Evolutionary conservation across 129 eudicot genomes (phyloP), one percentile per base, ranked within the genome.

Genomic region (Lactuca saligna): DNA sequence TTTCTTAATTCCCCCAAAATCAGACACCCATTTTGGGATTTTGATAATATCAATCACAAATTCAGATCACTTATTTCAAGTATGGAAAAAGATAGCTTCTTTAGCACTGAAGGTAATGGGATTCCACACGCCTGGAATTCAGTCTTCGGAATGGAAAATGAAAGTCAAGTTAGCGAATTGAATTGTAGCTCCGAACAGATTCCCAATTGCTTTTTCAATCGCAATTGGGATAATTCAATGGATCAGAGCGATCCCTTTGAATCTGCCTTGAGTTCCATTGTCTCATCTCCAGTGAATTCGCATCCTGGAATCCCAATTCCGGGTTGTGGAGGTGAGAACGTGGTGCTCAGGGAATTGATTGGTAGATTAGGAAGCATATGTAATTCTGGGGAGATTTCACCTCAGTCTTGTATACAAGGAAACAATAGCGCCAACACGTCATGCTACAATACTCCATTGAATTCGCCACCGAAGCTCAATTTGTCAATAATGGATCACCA

Each of bases 211-310:
- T 85, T 83, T 31, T 82, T 81, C 63, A 80, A 75, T 41, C 84
- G 86, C 60, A 87, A 80, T 76, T 85, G 92, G 90, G 92, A 87
- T 0, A 76, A 66, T 74, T 80, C 95, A 61, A 66, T 87, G 69
- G 92, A 83, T 70, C 97, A 90, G 70, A 85, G 74, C 56, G 96
- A 91, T 65, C 86, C 96, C 63, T 91, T 91, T 79, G 98, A 91
- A 75, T 91, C 98, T 9, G 94, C 97, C 51, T 75, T 91, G 73
- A 91, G 96, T 78, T 91, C 97, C 41, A 84, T 91, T 61, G 97
- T 91, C 13, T 91, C 97, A 0, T 91, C 97, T 8, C 97, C 97
- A 1, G 84, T 76, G 3, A 78, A 74, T 8, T 79, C 90, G 15
- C 79, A 79, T 33, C 67, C 78, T 16, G 73, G 77, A 48, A 62